Evolutionary conservation across 1,284 basidiomycete species (phyloP), one percentile per base, ranked within the genome.

Genomic region (Fomitiporia mediterranea): DNA sequence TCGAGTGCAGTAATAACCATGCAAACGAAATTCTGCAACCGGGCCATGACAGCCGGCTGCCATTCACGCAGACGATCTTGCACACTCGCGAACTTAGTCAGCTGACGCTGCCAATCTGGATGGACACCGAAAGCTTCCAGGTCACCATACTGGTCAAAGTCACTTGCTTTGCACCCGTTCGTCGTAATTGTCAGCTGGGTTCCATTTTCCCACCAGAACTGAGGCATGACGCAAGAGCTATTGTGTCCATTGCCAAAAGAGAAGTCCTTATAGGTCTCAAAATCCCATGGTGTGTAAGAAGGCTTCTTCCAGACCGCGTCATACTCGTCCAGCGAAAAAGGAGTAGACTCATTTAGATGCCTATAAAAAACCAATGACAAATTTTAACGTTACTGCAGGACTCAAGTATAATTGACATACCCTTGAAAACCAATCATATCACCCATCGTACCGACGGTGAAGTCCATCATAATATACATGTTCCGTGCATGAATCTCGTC

Each of bases 41-140:
- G 89, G 2, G 76, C 78, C 77, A 88, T 84, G 48, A 92, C 91
- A 3, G 74, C 66, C 0, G 86, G 81, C 25, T 84, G 81, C 93
- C 93, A 94, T 72, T 94, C 91, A 55, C 92, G 81, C 44, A 95
- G 79, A 80, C 92, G 90, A 70, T 96, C 93, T 67, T 96, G 93
- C 3, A 95, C 92, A 55, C 91, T 94, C 38, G 93, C 91, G 70
- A 95, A 95, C 70, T 96, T 96, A 63, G 91, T 83, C 27, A 96
- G 74, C 69, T 96, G 90, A 80, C 93, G 92, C 67, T 95, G 81
- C 89, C 89, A 94, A 70, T 91, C 88, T n/a, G 87, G 86, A 66
- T 90, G 91, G 35, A 95, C 91, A 86, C 93, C 93, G 68, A 96
- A 96, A 60, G 93, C 93, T 70, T 95, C 93, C 80, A 92, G 90